These are phyloP conservation scores for Pythium scleroteichum DNA, from an alignment of 352 stramenopile species.

Conservation along the genomic window DNA sequence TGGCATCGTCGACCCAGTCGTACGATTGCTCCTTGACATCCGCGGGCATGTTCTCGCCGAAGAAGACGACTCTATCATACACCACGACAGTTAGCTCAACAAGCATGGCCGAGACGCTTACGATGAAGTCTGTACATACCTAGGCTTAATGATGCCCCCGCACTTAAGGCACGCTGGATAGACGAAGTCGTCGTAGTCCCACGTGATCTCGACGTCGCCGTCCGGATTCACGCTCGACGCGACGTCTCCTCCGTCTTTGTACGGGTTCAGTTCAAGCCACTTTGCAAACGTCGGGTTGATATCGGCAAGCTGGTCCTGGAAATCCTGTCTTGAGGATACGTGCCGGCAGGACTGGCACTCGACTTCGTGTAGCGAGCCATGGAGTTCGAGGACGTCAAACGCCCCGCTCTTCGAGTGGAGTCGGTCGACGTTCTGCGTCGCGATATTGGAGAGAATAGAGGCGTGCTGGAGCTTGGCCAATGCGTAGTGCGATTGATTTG, in stretches of 20 bases:
- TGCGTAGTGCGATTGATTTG: conserved; percentile 90
- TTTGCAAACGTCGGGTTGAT: conserved; percentile 75
- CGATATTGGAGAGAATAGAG: conserved; percentile 57
- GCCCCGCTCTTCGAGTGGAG: conserved; percentile 92
- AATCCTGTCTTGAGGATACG: conserved; percentile 72
- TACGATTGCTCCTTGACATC: conserved; percentile 69
- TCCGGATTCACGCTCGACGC: conserved; percentile 91
- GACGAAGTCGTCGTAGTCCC: conserved; percentile 81
- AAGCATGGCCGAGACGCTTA: not conserved
- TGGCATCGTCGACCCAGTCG: conserved; percentile 72
- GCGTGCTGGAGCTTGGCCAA: conserved; percentile 78
- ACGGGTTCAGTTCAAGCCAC: conserved; percentile 40
- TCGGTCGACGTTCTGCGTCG: conserved; percentile 98
- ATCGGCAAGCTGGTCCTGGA: conserved; percentile 80
- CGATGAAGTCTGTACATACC: conserved; percentile 34
- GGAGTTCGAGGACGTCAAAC: conserved; percentile 91
- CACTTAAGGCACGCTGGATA: conserved; percentile 76
- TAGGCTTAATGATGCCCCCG: conserved; percentile 80
- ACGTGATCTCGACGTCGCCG: conserved; percentile 91
- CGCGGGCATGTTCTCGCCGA: conserved; percentile 94
- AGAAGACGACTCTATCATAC: conserved; percentile 92
- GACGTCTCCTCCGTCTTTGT: conserved; percentile 48
- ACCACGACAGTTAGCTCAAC: not conserved
- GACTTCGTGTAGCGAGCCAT: conserved; percentile 92
- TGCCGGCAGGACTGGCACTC: conserved; percentile 73